Base-by-base conservation (phyloP, 108 stramenopile species). In the Aureococcus anophagefferens region DNA sequence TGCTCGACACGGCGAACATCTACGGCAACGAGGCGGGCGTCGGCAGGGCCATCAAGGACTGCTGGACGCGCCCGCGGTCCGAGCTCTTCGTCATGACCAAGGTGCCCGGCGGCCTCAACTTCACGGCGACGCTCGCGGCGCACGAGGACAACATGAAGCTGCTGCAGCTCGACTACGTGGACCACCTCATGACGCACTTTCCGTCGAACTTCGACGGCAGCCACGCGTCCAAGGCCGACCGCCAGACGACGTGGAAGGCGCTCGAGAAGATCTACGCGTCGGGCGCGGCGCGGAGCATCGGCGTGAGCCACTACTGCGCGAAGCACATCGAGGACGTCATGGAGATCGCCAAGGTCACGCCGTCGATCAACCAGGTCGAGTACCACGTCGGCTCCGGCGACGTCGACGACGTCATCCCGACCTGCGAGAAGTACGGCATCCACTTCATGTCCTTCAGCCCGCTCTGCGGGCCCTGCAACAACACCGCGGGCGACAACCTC, bases 21-120 rank as follows among this genome's bases (percentile, higher is more conserved):
- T 86, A 86, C 67, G 37, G 66, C 7, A 86, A 86, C 73, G 83
- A 86, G 68, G 44, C 75, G 35, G 85, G 85, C 0, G 85, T 86
- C 0, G 83, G 85, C 16, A 35, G 29, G 30, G 85, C 85, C 45
- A 77, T 86, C 68, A 66, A 65, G 64, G 85, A 86, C 75, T 86
- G 85, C 68, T 86, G 80, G 78, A 35, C 51, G 25, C 66, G 73
- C 0, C 0, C 33, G 30, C 80, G 85, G n/a, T 18, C 36, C 5
- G 82, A 86, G 44, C 64, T 86, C 33, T 86, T 86, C 70, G 82
- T 86, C 73, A 78, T 86, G 82, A 86, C 85, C 64, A 86, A 86
- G 65, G 75, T 86, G 46, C 85, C 85, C 25, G 85, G 85, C 72
- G 85, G 85, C 35, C 63, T 83, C 28, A 76, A 70, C 35, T 32